Evolutionary conservation across 371 early-diverging fungal genomes (phyloP), one percentile per base, ranked within the genome.

Genomic region (Cokeromyces recurvatus): DNA sequence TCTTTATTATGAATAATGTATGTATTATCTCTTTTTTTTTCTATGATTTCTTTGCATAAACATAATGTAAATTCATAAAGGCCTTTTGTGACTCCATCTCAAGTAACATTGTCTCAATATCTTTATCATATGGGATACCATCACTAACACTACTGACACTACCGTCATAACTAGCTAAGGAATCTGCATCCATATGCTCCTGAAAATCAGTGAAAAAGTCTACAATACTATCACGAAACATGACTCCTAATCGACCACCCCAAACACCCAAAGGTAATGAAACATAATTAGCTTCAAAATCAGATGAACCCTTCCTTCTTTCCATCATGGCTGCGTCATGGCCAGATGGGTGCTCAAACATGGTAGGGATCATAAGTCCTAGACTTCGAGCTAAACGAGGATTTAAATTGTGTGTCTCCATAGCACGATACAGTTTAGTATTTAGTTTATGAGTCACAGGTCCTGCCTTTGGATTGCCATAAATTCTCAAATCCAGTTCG

Each of bases 191-290:
- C 29, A 20, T 49, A 51, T 7, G 51, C 29, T 16, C 36, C 39
- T 47, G 58, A 11, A 44, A 44, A 23, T 46, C 39, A 9, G 22
- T 49, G 11, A 61, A 55, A 17, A 71, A 37, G 32, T 52, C 51
- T 27, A 57, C 43, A 4, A 68, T 38, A 41, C 63, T 64, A 22
- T 72, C 68, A 22, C 58, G 45, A 41, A 68, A 68, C 50, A 72
- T 61, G 24, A 68, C 65, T 3, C 73, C 73, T 16, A 72, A 29
- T 27, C 55, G 42, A 11, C 73, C 73, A n/a, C 64, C 73, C 73
- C 73, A 72, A 9, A 56, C 40, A 1, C 73, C 73, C 10, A 72
- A 25, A 2, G 73, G 73, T 25, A 72, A 23, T 7, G 73, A 72
- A 2, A 46, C 58, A 24, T 72, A 65, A 22, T 56, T 60, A n/a